These are phyloP conservation scores for Microcos paniculata DNA, from an alignment of 345 rosid species.

Conservation along the genomic window DNA sequence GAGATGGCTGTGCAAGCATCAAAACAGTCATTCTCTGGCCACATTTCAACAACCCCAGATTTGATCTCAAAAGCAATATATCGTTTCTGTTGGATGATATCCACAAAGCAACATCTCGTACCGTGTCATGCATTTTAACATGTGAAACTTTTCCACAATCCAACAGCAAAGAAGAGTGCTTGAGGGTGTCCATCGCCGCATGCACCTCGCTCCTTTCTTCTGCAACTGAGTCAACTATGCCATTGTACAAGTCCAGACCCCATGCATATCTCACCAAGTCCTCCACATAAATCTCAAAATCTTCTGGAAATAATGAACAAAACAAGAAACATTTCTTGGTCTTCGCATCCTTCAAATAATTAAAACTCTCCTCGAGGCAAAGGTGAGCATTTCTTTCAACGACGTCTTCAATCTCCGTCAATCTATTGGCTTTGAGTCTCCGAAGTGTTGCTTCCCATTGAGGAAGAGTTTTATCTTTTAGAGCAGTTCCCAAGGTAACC, in stretches of 20 bases:
- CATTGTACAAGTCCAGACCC: neutral
- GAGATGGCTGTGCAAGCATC: neutral
- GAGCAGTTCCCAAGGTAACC: too few species aligned
- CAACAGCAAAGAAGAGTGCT: neutral
- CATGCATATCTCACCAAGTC: conserved; percentile 8
- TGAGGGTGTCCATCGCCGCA: neutral
- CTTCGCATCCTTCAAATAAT: neutral
- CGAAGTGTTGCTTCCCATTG: neutral
- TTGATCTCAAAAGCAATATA: neutral
- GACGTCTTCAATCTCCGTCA: neutral
- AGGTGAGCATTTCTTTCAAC: neutral
- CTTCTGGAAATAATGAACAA: neutral
- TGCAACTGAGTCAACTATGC: neutral
- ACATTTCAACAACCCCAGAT: neutral
- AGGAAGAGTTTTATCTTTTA: too few species aligned
- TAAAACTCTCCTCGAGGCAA: neutral
- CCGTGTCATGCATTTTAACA: neutral
- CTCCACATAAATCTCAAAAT: neutral
- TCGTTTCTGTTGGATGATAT: neutral
- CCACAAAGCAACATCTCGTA: neutral
- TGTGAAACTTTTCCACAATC: neutral
- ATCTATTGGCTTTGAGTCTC: neutral
- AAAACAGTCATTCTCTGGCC: neutral
- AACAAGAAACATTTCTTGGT: neutral
- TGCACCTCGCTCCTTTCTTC: neutral